Evolutionary conservation across 169 alveolate genomes (phyloP), one percentile per base, ranked within the genome.

Genomic region (Plasmodium reichenowi): DNA sequence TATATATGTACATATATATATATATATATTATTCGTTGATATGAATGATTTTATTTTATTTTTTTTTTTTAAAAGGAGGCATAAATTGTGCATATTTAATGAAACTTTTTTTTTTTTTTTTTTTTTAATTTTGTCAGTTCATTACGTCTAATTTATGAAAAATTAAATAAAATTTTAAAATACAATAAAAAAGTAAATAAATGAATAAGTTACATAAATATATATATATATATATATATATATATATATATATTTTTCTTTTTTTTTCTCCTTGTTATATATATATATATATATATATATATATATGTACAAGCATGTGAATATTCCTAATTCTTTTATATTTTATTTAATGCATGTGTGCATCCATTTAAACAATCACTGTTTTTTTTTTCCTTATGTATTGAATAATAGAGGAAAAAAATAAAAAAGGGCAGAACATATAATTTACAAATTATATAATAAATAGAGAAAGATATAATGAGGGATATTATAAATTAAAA

Each of bases 181-280:
- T 60, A 38, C 70, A 15, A 56, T 10, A 56, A 15, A 12, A 56
- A 60, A 26, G 26, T 59, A 6, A 17, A 59, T 60, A 60, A 20
- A 24, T 60, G 17, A 7, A 15, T 15, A 24, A 20, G 7, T 59
- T 59, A 15, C 29, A n/a, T 59, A 59, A 9, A 13, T 17, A 59
- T 59, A 59, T 20, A 58, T 58, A 59, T 24, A 60, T 60, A 60
- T 24, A 60, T 24, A 52, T 52, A 71, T 26, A 59, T 17, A 59
- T 59, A 59, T 24, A 60, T 60, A 60, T 24, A 60, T 24, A 52
- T 52, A 71, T 26, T 10, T 52, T 12, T 15, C 3, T 52, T 52
- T 13, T 52, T 52, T 52, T 52, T 10, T 3, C 1, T 3, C 17
- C 17, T 52, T 13, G 62, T 3, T 52, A 10, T 10, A 56, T 0